A percentile compares a stretch with the other conserved stretches of the same genome.
Evolutionary conservation across 2,329 filamentous ascomycete species (phyloP).

Genomic region (Parastagonospora avenae): DNA sequence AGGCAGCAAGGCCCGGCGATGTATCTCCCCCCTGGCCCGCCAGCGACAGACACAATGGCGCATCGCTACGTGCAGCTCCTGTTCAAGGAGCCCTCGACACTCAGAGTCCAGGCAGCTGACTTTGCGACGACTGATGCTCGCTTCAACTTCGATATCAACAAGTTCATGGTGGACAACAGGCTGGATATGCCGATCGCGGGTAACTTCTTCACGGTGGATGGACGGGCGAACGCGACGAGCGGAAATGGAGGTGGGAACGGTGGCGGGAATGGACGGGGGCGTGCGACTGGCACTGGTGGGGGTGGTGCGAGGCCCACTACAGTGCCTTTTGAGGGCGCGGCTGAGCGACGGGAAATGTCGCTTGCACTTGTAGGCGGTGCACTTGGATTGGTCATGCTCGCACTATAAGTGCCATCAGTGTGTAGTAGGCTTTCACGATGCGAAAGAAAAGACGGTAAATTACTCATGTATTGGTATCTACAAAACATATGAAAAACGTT

Average conservation of each 20-base stretch:
- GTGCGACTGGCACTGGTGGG: slow-evolving; percentile 23
- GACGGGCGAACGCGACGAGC: slow-evolving; percentile 19
- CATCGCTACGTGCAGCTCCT: slow-evolving; percentile 45
- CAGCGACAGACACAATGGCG: slow-evolving; percentile 37
- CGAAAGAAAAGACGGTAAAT: no score
- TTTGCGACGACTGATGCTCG: slow-evolving; percentile 27
- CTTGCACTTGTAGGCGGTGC: slow-evolving; percentile 17
- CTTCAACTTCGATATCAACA: slow-evolving; percentile 35
- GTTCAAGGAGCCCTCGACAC: slow-evolving; percentile 35
- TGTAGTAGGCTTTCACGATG: not conserved
- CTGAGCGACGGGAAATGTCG: slow-evolving; percentile 12
- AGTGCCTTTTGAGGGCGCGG: slow-evolving; percentile 28
- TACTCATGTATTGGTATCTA: no score
- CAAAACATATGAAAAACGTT: no score
- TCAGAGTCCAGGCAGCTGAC: slow-evolving; percentile 27
- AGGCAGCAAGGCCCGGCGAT: slow-evolving; percentile 34
- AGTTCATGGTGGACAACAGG: slow-evolving; percentile 31
- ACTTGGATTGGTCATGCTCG: slow-evolving; percentile 19
- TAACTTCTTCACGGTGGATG: slow-evolving; percentile 45
- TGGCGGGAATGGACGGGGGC: slow-evolving; percentile 13
- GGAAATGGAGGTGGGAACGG: slow-evolving; percentile 8
- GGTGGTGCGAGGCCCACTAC: slow-evolving; percentile 11
- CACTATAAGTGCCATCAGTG: slow-evolving; percentile 1
- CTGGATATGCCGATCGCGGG: slow-evolving; percentile 35
- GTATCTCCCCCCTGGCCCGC: slow-evolving; percentile 41